phyloP scores from a whole-genome alignment of 1,139 yeast species.

The Diutina scorzettiae region DNA sequence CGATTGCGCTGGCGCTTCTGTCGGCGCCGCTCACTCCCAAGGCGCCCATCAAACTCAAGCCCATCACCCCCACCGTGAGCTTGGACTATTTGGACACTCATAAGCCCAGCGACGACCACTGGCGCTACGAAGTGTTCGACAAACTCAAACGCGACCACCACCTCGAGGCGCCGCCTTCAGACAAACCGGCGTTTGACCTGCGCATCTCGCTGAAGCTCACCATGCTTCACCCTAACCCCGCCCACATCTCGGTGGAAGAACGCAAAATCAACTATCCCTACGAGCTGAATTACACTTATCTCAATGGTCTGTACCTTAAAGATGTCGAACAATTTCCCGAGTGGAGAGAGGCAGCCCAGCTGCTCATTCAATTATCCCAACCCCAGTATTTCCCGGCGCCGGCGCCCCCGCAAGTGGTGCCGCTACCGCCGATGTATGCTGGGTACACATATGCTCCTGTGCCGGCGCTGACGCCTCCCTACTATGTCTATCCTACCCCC shows the following conservation, averaged over 20 bases:
- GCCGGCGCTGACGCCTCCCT: not conserved
- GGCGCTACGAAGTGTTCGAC: conserved; percentile 33
- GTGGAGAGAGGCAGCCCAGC: conserved; percentile 35
- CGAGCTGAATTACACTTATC: conserved; percentile 42
- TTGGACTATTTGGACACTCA: conserved; percentile 37
- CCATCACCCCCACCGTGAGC: conserved; percentile 33
- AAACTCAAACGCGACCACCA: conserved; percentile 20
- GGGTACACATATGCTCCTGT: not conserved
- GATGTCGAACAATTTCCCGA: conserved; percentile 38
- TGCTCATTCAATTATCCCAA: conserved; percentile 27
- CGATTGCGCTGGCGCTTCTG: not conserved
- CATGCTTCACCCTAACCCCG: not conserved
- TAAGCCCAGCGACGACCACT: conserved; percentile 35
- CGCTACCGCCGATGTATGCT: conserved; percentile 2
- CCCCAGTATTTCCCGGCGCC: conserved; percentile 9
- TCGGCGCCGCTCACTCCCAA: conserved; percentile 4
- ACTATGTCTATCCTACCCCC: not conserved
- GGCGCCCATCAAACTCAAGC: conserved; percentile 8
- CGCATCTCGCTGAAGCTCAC: conserved; percentile 26
- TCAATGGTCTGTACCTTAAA: conserved; percentile 31
- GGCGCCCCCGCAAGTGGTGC: not conserved
- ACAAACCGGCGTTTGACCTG: conserved; percentile 31
- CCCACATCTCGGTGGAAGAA: conserved; percentile 11
- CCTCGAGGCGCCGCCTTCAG: conserved; percentile 19
- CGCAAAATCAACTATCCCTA: conserved; percentile 40